Evolutionary conservation across 176 grass and related monocot species (phyloP).

Genomic region (Hyparrhenia diplandra): DNA sequence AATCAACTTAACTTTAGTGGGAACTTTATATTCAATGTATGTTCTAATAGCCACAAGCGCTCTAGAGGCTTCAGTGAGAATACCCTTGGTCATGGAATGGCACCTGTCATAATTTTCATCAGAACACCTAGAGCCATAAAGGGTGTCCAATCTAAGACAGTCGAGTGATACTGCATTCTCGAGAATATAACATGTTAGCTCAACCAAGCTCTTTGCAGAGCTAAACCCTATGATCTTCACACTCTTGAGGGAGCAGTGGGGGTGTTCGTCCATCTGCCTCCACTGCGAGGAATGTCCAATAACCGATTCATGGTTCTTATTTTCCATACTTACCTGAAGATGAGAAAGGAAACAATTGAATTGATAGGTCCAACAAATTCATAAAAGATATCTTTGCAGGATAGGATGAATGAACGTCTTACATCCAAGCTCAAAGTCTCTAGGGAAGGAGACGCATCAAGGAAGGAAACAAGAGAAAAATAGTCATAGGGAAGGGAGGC

Average conservation of each 20-base stretch:
- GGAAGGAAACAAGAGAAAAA: neutral
- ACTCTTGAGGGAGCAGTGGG: neutral
- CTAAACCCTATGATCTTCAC: neutral
- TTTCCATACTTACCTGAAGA: neutral
- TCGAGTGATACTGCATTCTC: neutral
- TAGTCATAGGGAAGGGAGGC: neutral
- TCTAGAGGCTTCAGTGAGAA: neutral
- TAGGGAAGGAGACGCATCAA: neutral
- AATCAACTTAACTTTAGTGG: neutral
- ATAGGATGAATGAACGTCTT: neutral
- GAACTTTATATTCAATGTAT: neutral
- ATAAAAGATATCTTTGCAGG: neutral
- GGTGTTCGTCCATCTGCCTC: neutral
- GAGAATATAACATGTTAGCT: neutral
- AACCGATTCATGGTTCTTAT: neutral
- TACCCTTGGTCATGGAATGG: neutral
- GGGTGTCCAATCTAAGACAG: neutral
- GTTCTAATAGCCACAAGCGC: neutral
- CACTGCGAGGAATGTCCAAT: neutral
- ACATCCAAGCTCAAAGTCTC: neutral
- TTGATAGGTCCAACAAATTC: neutral
- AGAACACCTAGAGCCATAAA: neutral
- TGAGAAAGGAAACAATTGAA: neutral
- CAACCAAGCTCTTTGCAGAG: neutral
- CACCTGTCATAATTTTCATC: neutral